These are phyloP conservation scores for Bacidia gigantensis DNA, from an alignment of 495 filamentous ascomycete genomes.

Conservation along the genomic window DNA sequence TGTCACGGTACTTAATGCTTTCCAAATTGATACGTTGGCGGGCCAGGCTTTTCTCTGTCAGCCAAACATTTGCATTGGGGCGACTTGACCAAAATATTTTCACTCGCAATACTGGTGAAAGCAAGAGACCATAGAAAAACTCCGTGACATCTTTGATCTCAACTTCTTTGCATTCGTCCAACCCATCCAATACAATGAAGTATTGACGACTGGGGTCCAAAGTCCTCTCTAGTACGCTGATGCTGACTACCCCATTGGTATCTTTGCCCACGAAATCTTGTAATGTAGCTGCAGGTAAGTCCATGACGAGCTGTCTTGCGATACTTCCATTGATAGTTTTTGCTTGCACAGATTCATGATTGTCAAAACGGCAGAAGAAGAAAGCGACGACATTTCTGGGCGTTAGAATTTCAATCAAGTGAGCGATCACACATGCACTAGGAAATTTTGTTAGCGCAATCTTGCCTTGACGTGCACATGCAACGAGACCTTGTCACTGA, in stretches of 20 bases:
- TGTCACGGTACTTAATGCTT: neutral
- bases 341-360: conserved; percentile 3
- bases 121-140: neutral
- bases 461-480: neutral
- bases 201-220: neutral
- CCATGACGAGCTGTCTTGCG: neutral
- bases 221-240: neutral
- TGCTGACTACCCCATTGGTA: neutral
- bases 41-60: neutral
- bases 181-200: conserved; percentile 5
- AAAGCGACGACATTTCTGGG: neutral
- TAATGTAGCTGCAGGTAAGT: neutral
- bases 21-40: neutral
- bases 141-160: neutral
- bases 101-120: neutral
- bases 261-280: neutral
- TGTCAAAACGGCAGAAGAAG: conserved; percentile 7
- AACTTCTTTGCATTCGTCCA: conserved; percentile 3
- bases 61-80: neutral
- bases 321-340: conserved; percentile 5
- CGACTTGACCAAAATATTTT: conserved; percentile 5
- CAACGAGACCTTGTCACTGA: neutral
- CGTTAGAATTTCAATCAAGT: neutral
- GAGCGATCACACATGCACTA: neutral
- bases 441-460: neutral